Conservation (phyloP, 1,284 basidiomycete species). For the Ustilago crameri region DNA sequence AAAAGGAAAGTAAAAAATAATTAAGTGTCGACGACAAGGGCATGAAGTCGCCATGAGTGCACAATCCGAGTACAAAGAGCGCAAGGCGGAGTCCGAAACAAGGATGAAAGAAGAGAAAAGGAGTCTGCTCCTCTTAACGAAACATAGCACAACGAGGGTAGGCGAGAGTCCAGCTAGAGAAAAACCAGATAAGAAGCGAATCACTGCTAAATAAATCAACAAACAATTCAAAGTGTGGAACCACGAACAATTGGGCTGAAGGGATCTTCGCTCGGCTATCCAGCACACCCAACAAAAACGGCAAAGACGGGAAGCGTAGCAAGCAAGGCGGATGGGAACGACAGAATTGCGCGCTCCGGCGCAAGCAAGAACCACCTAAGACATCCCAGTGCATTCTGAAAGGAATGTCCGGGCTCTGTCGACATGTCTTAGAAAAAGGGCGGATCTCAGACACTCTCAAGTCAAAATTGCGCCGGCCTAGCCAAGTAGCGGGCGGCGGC, state of each 20-base stretch:
- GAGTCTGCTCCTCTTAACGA: no score
- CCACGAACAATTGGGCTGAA: conserved; percentile 1
- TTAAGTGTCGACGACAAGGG: no score
- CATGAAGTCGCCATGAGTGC: no score
- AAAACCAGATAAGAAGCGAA: neutral
- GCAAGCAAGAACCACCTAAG: conserved; percentile 10
- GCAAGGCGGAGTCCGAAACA: conserved; percentile 1
- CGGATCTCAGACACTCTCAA: conserved; percentile 6
- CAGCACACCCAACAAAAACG: neutral
- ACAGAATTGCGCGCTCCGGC: neutral
- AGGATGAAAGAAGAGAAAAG: neutral
- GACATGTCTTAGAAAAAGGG: neutral
- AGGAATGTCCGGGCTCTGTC: neutral
- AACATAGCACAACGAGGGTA: no score
- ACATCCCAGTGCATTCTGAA: conserved; percentile 7
- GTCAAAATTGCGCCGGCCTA: neutral
- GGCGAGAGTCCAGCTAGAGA: no score
- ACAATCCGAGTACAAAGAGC: neutral
- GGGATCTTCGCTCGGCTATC: conserved; percentile 35
- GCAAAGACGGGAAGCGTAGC: neutral
- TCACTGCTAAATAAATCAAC: neutral
- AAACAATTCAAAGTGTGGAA: conserved; percentile 2
- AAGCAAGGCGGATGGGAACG: neutral
- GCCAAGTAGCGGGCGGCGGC: neutral
- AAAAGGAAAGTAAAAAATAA: neutral